Base-by-base conservation (phyloP, 805 yeast species). In the Candida sonorensis region DNA sequence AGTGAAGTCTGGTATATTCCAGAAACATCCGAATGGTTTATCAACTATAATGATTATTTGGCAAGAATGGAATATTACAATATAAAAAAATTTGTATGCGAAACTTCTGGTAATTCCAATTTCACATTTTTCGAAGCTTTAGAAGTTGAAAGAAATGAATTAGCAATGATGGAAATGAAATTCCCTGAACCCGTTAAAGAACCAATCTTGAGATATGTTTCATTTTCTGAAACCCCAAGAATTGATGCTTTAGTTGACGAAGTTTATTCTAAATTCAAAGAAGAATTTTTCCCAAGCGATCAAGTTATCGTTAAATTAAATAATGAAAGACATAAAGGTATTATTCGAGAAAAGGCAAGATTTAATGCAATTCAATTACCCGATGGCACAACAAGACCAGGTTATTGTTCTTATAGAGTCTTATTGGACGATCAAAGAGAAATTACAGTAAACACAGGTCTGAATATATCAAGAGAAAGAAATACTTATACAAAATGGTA, bases 121-220 rank as follows among this genome's bases (percentile, higher is more conserved):
- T 67, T 90, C 36, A 85, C 96, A 1, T 92, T 73, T 54, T 88
- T 88, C 54, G 94, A 92, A 49, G 98, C 97, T 0, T 66, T 75
- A 27, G 75, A 76, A 33, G 77, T 82, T 37, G 98, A 90, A 60
- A 69, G 72, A 41, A 64, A 61, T 34, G 80, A 75, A 51, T 66
- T 74, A 50, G 54, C 59, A 34, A 75, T 72, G 40, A 86, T 90
- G 32, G 94, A 87, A 48, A 65, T 69, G 34, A 72, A 74, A 49
- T 92, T 92, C 55, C 98, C 98, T 5, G 94, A 90, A 45, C 81
- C 94, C 26, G 68, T 88, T 34, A 79, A 87, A 48, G 96, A 85
- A 49, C 98, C 96, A 9, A 82, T 92, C n/a, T 71, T 94, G 16
- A 63, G 95, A 44, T 77, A 71, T 43, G 68, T 90, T 10, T 95